Conservation (phyloP, 805 yeast species). For the Candida morakotiae region DNA sequence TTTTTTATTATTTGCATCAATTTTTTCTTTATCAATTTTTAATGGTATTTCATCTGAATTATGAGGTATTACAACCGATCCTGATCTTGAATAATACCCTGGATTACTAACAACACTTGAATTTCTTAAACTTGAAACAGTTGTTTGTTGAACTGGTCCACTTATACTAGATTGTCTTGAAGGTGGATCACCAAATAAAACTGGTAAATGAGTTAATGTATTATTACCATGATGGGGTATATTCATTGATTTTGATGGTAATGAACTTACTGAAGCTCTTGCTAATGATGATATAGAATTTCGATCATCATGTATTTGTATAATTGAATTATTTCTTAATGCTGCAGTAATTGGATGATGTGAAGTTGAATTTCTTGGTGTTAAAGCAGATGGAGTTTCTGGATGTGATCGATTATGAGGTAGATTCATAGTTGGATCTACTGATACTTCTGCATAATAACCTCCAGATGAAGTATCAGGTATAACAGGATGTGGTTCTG, state of each 20-base stretch:
- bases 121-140: constrained; percentile 37
- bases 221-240: constrained; percentile 40
- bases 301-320: constrained; percentile 39
- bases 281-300: constrained; percentile 24
- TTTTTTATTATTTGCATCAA: constrained; percentile 10
- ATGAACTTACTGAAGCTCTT: constrained; percentile 38
- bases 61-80: constrained; percentile 35
- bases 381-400: constrained; percentile 14
- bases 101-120: constrained; percentile 28
- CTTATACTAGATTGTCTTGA: constrained; percentile 33
- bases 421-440: constrained; percentile 43
- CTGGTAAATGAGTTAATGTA: constrained; percentile 41
- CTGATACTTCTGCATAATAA: constrained; percentile 39
- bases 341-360: constrained; percentile 8
- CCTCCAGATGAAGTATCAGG: constrained; percentile 33
- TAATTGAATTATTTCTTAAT: constrained; percentile 35
- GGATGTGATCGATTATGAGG: constrained; percentile 39
- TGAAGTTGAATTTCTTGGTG: constrained; percentile 28
- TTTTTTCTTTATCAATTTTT: constrained; percentile 17
- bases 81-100: constrained; percentile 35
- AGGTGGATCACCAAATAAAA: constrained; percentile 37
- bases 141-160: constrained; percentile 33
- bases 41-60: constrained; percentile 21
- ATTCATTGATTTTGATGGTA: constrained; percentile 43
- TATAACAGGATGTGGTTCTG: constrained; percentile 5